Evolutionary conservation across 495 filamentous ascomycete genomes (phyloP), one percentile per base, ranked within the genome.

Genomic region (Penicillium crystallinum): DNA sequence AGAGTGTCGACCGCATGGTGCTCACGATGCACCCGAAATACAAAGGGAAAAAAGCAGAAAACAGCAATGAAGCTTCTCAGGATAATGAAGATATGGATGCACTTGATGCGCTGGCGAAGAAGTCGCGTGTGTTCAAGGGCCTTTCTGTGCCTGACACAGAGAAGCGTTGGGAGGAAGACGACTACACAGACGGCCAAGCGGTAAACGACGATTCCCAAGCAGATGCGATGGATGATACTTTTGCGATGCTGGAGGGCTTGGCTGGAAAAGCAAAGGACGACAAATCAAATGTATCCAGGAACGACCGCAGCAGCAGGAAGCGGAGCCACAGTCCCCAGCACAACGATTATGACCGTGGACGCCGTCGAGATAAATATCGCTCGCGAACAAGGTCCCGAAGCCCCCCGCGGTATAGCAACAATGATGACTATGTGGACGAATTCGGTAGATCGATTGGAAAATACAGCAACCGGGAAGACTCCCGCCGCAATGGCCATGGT

Each of bases 11-110:
- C 61, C 84, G 93, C 7, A 70, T 97, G 25, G 83, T 97, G 35
- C 73, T 83, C 35, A 89, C 90, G 3, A 88, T 97, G 84, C 92
- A 97, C 64, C 93, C 93, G 21, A 88, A 87, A 51, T 85, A 88
- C 67, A 91, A 88, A 61, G 61, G 61, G 2, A 64, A 72, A 49
- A 68, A 77, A 36, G 43, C 49, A n/a, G 53, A 59, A 17, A 66
- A 62, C 25, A 59, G 46, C 0, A 54, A 48, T 7, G 50, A 61
- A n/a, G 45, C 29, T 14, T 45, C 45, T 12, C 43, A 48, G 15
- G 62, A 34, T 1, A 48, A 64, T 33, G 65, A 66, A 27, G 64
- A 70, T 22, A 67, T 68, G 61, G 69, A 72, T 50, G 64, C 68
- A n/a, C 58, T 76, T 14, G 68, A 68, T 57, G 78, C 77, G n/a